Base-by-base conservation (phyloP, 1,284 basidiomycete genomes). In the Amylostereum areolatum region DNA sequence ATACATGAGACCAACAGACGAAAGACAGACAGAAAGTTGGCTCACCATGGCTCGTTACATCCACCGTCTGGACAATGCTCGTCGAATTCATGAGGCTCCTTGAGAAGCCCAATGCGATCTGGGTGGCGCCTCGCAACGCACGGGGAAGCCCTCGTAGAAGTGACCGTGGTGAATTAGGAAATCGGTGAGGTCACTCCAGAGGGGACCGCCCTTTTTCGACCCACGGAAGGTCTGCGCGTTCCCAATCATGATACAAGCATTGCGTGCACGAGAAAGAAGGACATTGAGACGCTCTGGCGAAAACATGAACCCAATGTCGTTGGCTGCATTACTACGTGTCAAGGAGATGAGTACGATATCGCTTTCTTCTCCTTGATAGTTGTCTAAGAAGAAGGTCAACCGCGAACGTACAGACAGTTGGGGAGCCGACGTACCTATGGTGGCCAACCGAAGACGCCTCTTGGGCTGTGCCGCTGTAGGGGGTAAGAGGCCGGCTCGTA, bases 351-450 rank as follows among this genome's bases (percentile, higher is more conserved):
- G 70, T 29, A 85, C 79, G 40, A 85, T 78, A 25, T 84, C 72
- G 34, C 78, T 80, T 59, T 85, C 83, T 59, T 85, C 83, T 27
- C 83, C 83, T 55, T 85, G 83, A 51, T 81, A 82, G 51, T 82
- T 82, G 51, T 82, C 80, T 81, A 29, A 18, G n/a, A 6, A 28
- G 25, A 27, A 44, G 35, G 5, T 27, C 44, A 46, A 30, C 12
- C 5, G 49, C 45, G 11, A 57, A 41, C n/a, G 45, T 35, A 29
- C 50, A 24, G 46, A 33, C 7, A 35, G 43, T 39, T 32, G 46
- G 33, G 46, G 24, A 37, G 31, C 9, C 31, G 11, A 47, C 65
- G 48, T 57, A 81, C 82, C 81, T 10, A 84, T 83, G 0, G 83
- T 85, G 1, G 81, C 76, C 3, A 85, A 61, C 10, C 77, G 74